Evolutionary conservation across 805 yeast genomes (phyloP).

Genomic region (Zygoascus bituminiphila): DNA sequence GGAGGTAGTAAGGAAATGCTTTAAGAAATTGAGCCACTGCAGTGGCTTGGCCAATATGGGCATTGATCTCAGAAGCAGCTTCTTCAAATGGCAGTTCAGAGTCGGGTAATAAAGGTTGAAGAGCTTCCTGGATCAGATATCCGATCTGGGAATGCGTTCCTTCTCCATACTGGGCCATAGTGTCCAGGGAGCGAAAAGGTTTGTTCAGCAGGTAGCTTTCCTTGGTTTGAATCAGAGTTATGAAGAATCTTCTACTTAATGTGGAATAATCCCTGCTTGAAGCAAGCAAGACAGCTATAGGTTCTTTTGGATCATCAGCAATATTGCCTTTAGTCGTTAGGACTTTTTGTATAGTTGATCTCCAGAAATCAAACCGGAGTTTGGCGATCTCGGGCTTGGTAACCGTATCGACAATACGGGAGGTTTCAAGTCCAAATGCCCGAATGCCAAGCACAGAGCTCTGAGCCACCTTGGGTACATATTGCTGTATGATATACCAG

Average conservation of each 20-base stretch:
- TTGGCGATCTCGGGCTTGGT: constrained; percentile 29
- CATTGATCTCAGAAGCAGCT: constrained; percentile 51
- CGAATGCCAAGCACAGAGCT: constrained; percentile 56
- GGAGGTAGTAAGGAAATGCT: constrained; percentile 51
- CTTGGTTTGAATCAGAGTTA: constrained; percentile 53
- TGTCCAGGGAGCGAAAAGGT: constrained; percentile 42
- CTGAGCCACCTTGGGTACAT: constrained; percentile 56
- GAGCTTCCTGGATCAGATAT: constrained; percentile 52
- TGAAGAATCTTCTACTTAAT: constrained; percentile 47
- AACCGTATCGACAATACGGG: constrained; percentile 39
- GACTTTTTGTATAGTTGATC: constrained; percentile 46
- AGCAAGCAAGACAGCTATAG: constrained; percentile 52
- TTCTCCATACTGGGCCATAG: constrained; percentile 70
- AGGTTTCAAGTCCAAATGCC: constrained; percentile 58
- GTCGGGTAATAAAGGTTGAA: constrained; percentile 50
- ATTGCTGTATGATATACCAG: constrained; percentile 56
- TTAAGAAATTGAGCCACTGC: constrained; percentile 59
- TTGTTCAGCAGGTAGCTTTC: constrained; percentile 43
- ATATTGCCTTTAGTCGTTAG: constrained; percentile 23
- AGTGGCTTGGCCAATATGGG: constrained; percentile 78
- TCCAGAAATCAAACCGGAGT: constrained; percentile 68
- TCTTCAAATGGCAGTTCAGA: constrained; percentile 29
- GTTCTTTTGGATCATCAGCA: constrained; percentile 41
- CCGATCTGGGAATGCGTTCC: constrained; percentile 69
- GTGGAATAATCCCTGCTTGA: constrained; percentile 42